Base-by-base conservation (phyloP, 2,329 filamentous ascomycete species). In the Teratosphaeria viscida region DNA sequence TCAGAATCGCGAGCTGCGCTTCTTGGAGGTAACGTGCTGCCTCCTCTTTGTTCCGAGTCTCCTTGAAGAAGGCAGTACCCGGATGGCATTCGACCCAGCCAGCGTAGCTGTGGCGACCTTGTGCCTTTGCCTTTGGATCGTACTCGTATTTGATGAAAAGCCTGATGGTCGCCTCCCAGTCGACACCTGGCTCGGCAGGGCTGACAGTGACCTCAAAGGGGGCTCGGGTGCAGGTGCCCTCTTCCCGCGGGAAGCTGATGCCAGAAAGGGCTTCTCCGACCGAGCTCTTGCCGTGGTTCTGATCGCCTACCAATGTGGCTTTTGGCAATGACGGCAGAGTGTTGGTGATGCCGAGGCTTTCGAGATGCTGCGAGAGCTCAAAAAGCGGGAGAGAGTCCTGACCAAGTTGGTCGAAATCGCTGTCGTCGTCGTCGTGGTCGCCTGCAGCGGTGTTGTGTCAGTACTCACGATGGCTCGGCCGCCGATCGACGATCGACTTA, bases 301-400 rank as follows among this genome's bases (percentile, higher is more conserved):
- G 91, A 55, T 95, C 90, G 0, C 91, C 91, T 0, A 95, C 84
- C 0, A 95, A 82, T 5, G 92, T 88, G 10, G 95, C 84, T 65
- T 90, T 89, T 0, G 91, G 90, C 0, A 95, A 76, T 0, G 83
- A 82, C 0, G 90, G 82, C 0, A 77, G 68, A 4, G 85, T 82
- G 19, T 88, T 83, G 56, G 88, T 85, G 0, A 95, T 85, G 0
- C 88, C 89, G 0, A 92, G 79, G 5, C 85, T 80, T 56, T 89
- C 84, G 0, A 96, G 80, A 55, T 87, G 82, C 2, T 82, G 83
- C 0, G 90, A 80, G 0, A 83, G 82, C 54, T 87, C 79, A 2
- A 90, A 85, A 55, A 85, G 83, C 0, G 81, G 78, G 57, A 87
- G 87, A 0, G 87, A 74, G 54, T 83, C 79, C n/a, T 79, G 77